These are phyloP conservation scores for Argentina anserina DNA, from an alignment of 306 rosid genomes.

Conservation along the genomic window DNA sequence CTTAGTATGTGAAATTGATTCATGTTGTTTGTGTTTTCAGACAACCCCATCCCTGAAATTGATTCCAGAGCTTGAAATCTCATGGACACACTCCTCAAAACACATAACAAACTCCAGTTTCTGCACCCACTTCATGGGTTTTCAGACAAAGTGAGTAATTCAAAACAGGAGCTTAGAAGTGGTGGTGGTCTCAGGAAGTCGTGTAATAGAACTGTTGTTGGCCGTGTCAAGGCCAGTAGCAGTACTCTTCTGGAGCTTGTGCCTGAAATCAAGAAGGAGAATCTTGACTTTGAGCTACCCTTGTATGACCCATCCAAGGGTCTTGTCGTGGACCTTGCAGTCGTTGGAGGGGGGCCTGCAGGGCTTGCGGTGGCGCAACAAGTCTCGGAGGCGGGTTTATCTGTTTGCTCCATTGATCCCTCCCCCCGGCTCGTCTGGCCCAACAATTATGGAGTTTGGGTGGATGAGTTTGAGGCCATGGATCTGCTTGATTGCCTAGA, in stretches of 20 bases:
- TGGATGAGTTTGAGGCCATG: conserved; percentile 96
- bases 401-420: conserved; percentile 85
- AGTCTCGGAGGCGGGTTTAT: conserved; percentile 92
- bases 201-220: conserved; percentile 26
- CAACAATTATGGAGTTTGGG: conserved; percentile 99
- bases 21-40: conserved; percentile 12
- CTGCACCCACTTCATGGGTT: conserved; percentile 76
- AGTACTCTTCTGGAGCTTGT: conserved; percentile 87
- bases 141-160: conserved; percentile 55
- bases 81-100: conserved; percentile 94
- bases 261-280: conserved; percentile 87
- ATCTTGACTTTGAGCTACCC: conserved; percentile 87
- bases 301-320: conserved; percentile 73
- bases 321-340: conserved; percentile 79
- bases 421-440: conserved; percentile 94
- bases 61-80: conserved; percentile 5
- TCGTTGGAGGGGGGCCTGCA: conserved; percentile 97
- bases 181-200: conserved; percentile 46
- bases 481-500: conserved; percentile 95
- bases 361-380: conserved; percentile 98
- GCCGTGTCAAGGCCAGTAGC: conserved; percentile 48
- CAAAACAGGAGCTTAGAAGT: conserved; percentile 58
- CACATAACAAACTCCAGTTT: conserved; percentile 74
- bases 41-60: background rate
- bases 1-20: background rate